Conservation (phyloP, 2,329 filamentous ascomycete genomes). For the Myotisia sp. region DNA sequence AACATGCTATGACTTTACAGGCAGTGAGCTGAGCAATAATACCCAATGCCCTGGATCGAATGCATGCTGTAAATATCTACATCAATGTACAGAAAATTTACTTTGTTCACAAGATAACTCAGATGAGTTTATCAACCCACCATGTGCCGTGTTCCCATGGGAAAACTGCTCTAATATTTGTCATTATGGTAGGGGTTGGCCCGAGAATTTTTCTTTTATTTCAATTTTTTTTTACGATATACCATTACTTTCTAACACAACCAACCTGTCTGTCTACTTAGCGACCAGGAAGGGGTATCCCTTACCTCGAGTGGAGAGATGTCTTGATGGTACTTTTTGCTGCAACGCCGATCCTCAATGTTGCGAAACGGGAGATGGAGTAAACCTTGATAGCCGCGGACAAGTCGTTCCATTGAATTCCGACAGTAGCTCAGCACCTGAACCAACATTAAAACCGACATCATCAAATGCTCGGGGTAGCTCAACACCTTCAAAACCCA, state of each 20-base stretch:
- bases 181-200: constrained; percentile 9
- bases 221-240: neutral
- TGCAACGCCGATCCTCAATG: constrained; percentile 6
- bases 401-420: constrained; percentile 5
- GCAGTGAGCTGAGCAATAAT: constrained; percentile 8
- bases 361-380: constrained; percentile 5
- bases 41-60: constrained; percentile 10
- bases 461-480: too few species aligned
- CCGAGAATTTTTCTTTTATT: too few species aligned
- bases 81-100: constrained; percentile 8
- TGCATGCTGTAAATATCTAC: constrained; percentile 8
- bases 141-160: constrained; percentile 9
- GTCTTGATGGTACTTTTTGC: constrained; percentile 6
- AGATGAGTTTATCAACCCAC: constrained; percentile 7
- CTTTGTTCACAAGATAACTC: constrained; percentile 8
- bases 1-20: constrained; percentile 9
- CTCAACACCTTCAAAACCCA: neutral
- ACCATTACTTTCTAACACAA: neutral
- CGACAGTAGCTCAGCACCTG: too few species aligned
- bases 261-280: neutral
- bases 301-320: constrained; percentile 7
- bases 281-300: neutral
- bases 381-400: constrained; percentile 4
- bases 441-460: too few species aligned
- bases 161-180: constrained; percentile 9